Base-by-base conservation (phyloP, 2,329 filamentous ascomycete species). In the Colletotrichum incanum region DNA sequence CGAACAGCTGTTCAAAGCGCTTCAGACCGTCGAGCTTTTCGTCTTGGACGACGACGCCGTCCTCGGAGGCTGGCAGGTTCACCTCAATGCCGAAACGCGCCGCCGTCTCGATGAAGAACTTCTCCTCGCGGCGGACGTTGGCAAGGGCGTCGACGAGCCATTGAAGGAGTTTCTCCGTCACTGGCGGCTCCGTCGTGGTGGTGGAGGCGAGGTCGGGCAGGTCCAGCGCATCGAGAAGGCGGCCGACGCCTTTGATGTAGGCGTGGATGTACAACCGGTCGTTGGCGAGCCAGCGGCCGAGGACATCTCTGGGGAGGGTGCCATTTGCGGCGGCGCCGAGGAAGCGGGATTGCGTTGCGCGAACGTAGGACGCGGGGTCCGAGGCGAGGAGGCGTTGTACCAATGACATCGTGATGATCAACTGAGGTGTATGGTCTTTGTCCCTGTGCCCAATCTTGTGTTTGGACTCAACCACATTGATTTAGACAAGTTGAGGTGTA, bases 211-310 rank as follows among this genome's bases (percentile, higher is more conserved):
- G 73, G n/a, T 79, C 77, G 0, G 89, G 88, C 0, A 93, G 83
- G 6, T 88, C 82, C 55, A 93, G 85, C 74, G 91, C 90, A 43
- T 88, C 84, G 37, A 94, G 87, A 9, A 93, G 81, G n/a, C 86
- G 84, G 11, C 91, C 91, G 28, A 91, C 88, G 75, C 93, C 93
- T 34, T 88, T 86, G 75, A 93, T 88, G 80, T 94, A 93, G 62
- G 89, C 88, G 74, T 93, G 91, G 43, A 92, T 90, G 81, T 94
- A 93, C 71, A 94, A 87, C 11, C 90, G 86, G 80, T 94, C 92
- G 80, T 93, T 92, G 16, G 90, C 89, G 54, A 94, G 89, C 93
- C 93, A 94, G 79, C 87, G 85, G 26, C 88, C 87, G 14, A 94
- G 83, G 1, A 85, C 81, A 0, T 84, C 77, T 60, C 89, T 89